A percentile compares a stretch with the other conserved stretches of the same genome.
These are phyloP conservation scores for Butyriboletus loyo DNA, from an alignment of 768 basidiomycete species.

Conservation along the genomic window DNA sequence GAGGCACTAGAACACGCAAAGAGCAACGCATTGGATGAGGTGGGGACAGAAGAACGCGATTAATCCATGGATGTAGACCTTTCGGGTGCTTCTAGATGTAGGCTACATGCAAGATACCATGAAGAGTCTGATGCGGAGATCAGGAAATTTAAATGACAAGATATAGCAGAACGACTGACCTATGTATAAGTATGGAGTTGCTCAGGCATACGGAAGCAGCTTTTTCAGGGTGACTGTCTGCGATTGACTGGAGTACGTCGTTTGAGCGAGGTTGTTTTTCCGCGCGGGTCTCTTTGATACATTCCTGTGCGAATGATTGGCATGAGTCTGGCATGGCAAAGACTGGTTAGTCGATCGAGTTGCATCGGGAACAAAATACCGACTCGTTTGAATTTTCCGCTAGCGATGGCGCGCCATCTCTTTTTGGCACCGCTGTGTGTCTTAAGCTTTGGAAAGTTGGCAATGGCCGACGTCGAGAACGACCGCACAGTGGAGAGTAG, in stretches of 20 bases:
- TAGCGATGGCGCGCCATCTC: slow-evolving; percentile 70
- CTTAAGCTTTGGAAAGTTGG: slow-evolving; percentile 73
- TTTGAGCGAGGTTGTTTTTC: slow-evolving; percentile 64
- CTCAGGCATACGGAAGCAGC: slow-evolving; percentile 65
- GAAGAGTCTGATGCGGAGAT: slow-evolving; percentile 10
- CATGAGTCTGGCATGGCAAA: slow-evolving; percentile 48
- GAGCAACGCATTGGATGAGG: slow-evolving; percentile 31
- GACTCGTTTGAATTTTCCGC: slow-evolving; percentile 74
- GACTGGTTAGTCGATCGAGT: slow-evolving; percentile 1
- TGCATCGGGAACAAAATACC: slow-evolving; percentile 20
- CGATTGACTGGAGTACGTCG: slow-evolving; percentile 60
- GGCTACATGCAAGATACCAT: slow-evolving; percentile 1
- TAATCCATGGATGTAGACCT: slow-evolving; percentile 1
- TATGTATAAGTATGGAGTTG: slow-evolving; percentile 6
- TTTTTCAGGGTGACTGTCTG: slow-evolving; percentile 71
- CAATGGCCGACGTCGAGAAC: slow-evolving; percentile 59
- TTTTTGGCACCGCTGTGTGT: slow-evolving; percentile 81
- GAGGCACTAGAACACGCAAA: slow-evolving; percentile 15
- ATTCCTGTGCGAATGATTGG: slow-evolving; percentile 73
- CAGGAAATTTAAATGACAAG: neutral
- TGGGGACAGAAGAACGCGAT: slow-evolving; percentile 5
- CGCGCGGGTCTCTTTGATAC: slow-evolving; percentile 59
- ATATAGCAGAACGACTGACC: slow-evolving; percentile 10
- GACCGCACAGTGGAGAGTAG: slow-evolving; percentile 33
- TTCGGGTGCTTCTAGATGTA: neutral